These are phyloP conservation scores for Venustampulla echinocandica DNA, from an alignment of 495 filamentous ascomycete species.

Conservation along the genomic window DNA sequence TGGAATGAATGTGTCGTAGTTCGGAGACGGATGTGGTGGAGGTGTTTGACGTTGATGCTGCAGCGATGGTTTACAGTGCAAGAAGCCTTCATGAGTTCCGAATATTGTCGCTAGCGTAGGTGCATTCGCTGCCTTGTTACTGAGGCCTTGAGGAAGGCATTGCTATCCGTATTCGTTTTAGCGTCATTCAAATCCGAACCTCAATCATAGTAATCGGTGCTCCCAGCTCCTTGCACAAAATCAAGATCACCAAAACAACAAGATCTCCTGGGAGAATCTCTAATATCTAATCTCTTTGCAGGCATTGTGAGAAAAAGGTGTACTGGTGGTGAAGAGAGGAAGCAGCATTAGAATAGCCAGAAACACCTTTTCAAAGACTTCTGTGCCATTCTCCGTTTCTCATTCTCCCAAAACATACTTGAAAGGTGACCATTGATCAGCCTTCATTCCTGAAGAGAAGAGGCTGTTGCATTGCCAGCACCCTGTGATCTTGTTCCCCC, in stretches of 20 bases:
- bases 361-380: conserved; percentile 25
- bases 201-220: neutral
- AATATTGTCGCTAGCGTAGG: no score
- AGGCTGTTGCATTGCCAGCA: no score
- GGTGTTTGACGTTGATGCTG: no score
- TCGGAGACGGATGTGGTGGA: conserved; percentile 7
- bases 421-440: conserved; percentile 21
- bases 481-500: conserved; percentile 11
- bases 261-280: neutral
- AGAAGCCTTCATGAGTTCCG: no score
- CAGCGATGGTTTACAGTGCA: no score
- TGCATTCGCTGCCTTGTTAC: no score
- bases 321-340: conserved; percentile 6
- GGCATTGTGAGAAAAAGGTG: neutral
- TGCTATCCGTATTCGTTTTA: no score
- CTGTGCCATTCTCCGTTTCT: conserved; percentile 22
- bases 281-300: no score
- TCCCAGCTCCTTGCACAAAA: neutral
- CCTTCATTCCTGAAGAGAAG: conserved; percentile 18
- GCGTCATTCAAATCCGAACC: conserved; percentile 5
- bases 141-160: no score
- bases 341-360: conserved; percentile 25
- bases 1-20: neutral
- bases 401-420: conserved; percentile 2
- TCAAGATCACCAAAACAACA: conserved; percentile 1